phyloP scores from a whole-genome alignment of 1,139 yeast genomes.

The Nakaseomyces bracarensis region DNA sequence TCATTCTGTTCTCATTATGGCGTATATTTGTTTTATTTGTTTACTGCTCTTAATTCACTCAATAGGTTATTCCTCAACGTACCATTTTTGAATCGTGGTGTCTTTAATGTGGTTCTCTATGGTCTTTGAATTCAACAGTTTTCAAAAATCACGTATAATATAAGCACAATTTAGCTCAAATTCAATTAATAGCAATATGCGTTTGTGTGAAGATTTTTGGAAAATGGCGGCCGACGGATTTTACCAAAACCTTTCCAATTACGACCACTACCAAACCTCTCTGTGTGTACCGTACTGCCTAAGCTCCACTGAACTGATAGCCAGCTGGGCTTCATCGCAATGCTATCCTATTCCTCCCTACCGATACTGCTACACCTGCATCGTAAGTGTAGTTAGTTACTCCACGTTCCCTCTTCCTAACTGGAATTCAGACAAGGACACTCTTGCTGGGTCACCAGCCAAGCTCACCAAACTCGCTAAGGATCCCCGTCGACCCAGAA shows the following conservation, averaged over 20 bases:
- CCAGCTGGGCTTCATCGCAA: too few species aligned
- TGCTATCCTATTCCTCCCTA: too few species aligned
- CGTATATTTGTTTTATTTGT: background rate
- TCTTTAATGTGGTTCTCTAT: conserved; percentile 6
- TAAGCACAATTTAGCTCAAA: background rate
- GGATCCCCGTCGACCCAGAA: too few species aligned
- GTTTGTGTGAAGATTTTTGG: background rate
- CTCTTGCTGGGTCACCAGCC: too few species aligned
- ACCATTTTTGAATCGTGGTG: conserved; percentile 9
- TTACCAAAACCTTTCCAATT: background rate
- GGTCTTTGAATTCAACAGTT: background rate
- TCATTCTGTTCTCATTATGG: background rate
- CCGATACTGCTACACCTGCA: too few species aligned
- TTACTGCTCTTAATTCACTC: background rate
- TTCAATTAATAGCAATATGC: background rate
- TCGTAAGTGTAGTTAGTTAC: too few species aligned
- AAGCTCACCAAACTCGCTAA: too few species aligned
- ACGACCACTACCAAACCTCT: too few species aligned
- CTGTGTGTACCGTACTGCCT: too few species aligned
- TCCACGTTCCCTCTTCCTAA: too few species aligned
- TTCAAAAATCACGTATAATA: conserved; percentile 3
- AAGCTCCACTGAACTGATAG: too few species aligned
- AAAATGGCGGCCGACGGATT: conserved; percentile 4
- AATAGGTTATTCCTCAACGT: conserved; percentile 2
- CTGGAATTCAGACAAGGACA: too few species aligned